Conservation (phyloP, 78 protist genomes). For the Speleostelium caveatum region DNA sequence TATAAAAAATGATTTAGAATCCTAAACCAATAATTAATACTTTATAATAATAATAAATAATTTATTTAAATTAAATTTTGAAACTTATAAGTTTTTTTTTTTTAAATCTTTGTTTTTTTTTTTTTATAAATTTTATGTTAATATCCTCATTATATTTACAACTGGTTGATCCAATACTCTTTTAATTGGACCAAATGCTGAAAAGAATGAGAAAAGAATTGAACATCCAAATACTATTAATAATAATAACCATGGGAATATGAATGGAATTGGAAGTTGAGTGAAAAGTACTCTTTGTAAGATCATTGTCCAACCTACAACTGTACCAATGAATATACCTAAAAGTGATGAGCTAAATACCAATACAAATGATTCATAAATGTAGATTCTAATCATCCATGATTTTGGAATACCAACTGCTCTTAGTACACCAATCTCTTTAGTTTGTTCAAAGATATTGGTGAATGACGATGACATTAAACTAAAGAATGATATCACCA, state of each 20-base stretch:
- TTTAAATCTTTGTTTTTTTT: too few relatives aligned
- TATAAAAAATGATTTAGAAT: too few relatives aligned
- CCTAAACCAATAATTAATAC: too few relatives aligned
- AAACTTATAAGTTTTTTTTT: too few relatives aligned
- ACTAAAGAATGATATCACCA: constrained; percentile 91
- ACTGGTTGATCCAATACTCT: constrained; percentile 66
- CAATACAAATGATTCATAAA: constrained; percentile 93
- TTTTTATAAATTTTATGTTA: constrained; percentile 64
- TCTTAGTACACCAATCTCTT: constrained; percentile 94
- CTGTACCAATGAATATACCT: constrained; percentile 88
- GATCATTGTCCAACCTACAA: constrained; percentile 86
- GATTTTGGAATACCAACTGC: constrained; percentile 86
- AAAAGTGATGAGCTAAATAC: constrained; percentile 90
- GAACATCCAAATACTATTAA: constrained; percentile 60
- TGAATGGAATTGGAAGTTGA: constrained; percentile 90
- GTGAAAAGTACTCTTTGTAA: constrained; percentile 88
- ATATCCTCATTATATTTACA: constrained; percentile 72
- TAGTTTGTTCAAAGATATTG: constrained; percentile 91
- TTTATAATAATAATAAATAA: too few relatives aligned
- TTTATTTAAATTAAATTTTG: too few relatives aligned
- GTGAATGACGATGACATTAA: constrained; percentile 88
- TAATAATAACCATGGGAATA: constrained; percentile 86
- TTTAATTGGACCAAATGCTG: constrained; percentile 81
- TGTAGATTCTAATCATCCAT: constrained; percentile 89
- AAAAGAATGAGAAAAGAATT: constrained; percentile 62